Evolutionary conservation across 257 asterid species (phyloP).

Genomic region (Solanum pimpinellifolium): DNA sequence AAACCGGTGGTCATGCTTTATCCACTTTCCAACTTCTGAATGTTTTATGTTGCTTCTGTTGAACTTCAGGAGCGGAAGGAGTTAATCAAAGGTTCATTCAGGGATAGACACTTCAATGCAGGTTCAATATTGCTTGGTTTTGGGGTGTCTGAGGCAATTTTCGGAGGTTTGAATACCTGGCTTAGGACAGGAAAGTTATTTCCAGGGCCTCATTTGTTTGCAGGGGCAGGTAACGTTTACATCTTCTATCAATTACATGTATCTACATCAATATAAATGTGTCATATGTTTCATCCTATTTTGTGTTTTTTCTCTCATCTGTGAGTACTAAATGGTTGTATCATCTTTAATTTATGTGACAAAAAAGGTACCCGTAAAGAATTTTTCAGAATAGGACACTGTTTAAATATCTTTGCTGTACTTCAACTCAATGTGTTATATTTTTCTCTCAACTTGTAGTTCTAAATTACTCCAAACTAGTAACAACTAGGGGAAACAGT

Average conservation of each 20-base stretch:
- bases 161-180: constrained; percentile 82
- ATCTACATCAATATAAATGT: not conserved
- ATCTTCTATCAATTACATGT: not conserved
- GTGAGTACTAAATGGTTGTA: not conserved
- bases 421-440: not conserved
- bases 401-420: not conserved
- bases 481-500: not conserved
- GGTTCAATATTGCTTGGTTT: constrained; percentile 83
- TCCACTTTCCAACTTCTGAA: not conserved
- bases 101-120: constrained; percentile 82
- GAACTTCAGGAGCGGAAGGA: constrained; percentile 64
- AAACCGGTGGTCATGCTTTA: not conserved
- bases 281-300: not conserved
- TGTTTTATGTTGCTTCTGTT: not conserved
- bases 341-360: not conserved
- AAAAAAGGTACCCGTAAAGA: not conserved
- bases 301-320: not conserved
- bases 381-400: not conserved
- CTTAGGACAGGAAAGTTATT: constrained; percentile 81
- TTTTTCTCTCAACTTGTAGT: not conserved
- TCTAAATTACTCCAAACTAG: not conserved
- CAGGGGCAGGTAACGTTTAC: constrained; percentile 58
- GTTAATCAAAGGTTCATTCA: constrained; percentile 73
- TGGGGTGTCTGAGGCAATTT: constrained; percentile 63
- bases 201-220: constrained; percentile 94